A percentile compares a stretch with the other conserved stretches of the same genome.
Evolutionary conservation across 208 protist genomes (phyloP).

Genomic region (Leishmania tarentolae): DNA sequence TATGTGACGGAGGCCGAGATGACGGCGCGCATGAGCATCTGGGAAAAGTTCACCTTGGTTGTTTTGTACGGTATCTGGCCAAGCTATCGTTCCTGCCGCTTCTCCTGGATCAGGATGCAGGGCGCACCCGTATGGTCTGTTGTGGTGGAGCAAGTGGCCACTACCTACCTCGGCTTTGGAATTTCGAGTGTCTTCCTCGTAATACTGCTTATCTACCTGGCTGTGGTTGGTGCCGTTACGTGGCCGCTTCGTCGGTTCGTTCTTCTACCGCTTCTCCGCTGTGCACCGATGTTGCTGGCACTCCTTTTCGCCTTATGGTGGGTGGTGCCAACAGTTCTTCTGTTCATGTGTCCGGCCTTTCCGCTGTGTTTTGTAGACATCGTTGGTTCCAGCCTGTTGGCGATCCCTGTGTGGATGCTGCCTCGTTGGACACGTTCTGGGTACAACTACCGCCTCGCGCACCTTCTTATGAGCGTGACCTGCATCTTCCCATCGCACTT

Average conservation of each 20-base stretch:
- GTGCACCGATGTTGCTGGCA: conserved; percentile 5
- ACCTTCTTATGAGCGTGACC: conserved; percentile 21
- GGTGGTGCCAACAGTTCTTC: conserved; percentile 41
- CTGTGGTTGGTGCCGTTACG: conserved; percentile 17
- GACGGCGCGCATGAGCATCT: conserved; percentile 57
- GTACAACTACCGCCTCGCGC: conserved; percentile 41
- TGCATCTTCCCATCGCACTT: conserved; percentile 55
- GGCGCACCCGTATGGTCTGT: conserved; percentile 45
- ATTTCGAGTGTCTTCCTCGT: conserved; percentile 36
- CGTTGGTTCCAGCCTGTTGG: conserved; percentile 32
- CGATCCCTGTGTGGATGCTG: conserved; percentile 39
- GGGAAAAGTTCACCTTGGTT: conserved; percentile 59
- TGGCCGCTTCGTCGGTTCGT: conserved; percentile 32
- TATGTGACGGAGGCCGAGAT: conserved; percentile 45
- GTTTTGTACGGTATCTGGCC: conserved; percentile 56
- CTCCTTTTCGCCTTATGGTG: conserved; percentile 39
- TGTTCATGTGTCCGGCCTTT: conserved; percentile 35
- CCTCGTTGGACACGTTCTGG: conserved; percentile 32
- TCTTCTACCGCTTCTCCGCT: conserved; percentile 29
- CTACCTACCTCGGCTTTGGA: conserved; percentile 49
- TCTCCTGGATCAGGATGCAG: conserved; percentile 73
- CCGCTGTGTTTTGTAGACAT: conserved; percentile 53
- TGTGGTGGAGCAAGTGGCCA: conserved; percentile 55
- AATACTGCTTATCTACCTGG: conserved; percentile 24
- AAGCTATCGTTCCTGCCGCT: conserved; percentile 57